phyloP scores from a whole-genome alignment of 371 early-diverging fungal species.

The Mucor circinelloides region DNA sequence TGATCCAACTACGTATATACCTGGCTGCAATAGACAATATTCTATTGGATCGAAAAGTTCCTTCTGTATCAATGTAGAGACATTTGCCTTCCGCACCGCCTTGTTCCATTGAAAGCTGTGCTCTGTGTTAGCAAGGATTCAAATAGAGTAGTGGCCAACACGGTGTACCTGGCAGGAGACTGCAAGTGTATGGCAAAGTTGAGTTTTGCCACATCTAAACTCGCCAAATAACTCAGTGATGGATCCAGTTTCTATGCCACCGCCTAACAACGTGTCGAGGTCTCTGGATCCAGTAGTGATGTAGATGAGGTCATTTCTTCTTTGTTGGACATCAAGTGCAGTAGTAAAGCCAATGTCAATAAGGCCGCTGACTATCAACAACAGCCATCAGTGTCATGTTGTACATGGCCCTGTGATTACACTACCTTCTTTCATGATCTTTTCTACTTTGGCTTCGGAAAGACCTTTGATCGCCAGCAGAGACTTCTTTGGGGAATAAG shows the following conservation, averaged over 20 bases:
- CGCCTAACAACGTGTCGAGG: slow-evolving; percentile 92
- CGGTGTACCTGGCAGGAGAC: slow-evolving; percentile 96
- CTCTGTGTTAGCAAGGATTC: background rate
- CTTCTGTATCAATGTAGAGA: slow-evolving; percentile 99
- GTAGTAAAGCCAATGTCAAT: slow-evolving; percentile 97
- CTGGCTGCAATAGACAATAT: slow-evolving; percentile 91
- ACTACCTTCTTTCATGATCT: slow-evolving; percentile 89
- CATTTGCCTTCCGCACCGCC: slow-evolving; percentile 98
- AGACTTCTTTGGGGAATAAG: slow-evolving; percentile 91
- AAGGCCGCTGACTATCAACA: slow-evolving; percentile 69
- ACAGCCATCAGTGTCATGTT: background rate
- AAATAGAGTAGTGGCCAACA: no score
- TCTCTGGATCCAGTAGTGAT: slow-evolving; percentile 95
- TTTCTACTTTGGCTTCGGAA: slow-evolving; percentile 96
- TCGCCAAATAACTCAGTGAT: slow-evolving; percentile 99
- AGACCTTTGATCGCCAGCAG: slow-evolving; percentile 96
- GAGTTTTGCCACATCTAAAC: slow-evolving; percentile 98
- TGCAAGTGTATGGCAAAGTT: slow-evolving; percentile 96
- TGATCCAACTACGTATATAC: slow-evolving; percentile 7
- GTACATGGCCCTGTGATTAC: no score
- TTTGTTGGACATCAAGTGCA: slow-evolving; percentile 88
- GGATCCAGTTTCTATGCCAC: slow-evolving; percentile 97
- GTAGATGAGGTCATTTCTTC: slow-evolving; percentile 79
- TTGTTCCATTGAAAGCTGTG: slow-evolving; percentile 77
- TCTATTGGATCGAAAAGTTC: slow-evolving; percentile 97